phyloP scores from a whole-genome alignment of 192 early-diverging fungal genomes.

The Chytriomyces confervae region DNA sequence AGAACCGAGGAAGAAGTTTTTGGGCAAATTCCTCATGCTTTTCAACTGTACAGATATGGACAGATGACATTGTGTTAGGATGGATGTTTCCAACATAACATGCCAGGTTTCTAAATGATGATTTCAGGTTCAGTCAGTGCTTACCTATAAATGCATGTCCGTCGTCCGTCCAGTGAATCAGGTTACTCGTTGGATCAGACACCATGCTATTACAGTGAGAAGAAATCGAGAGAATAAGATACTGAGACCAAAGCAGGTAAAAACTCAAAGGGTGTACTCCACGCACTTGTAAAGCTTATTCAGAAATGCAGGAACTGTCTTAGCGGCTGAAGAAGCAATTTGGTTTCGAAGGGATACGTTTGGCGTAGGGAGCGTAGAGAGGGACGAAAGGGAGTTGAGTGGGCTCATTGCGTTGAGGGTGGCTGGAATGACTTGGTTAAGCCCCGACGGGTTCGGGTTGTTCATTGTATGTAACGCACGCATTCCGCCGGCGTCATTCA shows the following conservation, averaged over 20 bases:
- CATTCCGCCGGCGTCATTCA: no score
- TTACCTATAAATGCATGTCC: conserved; percentile 84
- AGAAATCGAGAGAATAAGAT: conserved; percentile 6
- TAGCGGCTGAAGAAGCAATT: conserved; percentile 42
- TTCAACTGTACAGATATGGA: conserved; percentile 32
- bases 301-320: conserved; percentile 84
- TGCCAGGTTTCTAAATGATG: not conserved
- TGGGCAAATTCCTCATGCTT: conserved; percentile 62
- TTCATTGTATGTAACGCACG: no score
- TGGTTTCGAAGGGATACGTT: conserved; percentile 6
- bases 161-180: conserved; percentile 89
- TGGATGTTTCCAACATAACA: not conserved
- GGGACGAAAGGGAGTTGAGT: no score
- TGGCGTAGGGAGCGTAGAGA: no score
- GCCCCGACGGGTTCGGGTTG: no score
- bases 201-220: conserved; percentile 77
- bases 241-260: not conserved
- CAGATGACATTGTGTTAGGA: not conserved
- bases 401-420: no score
- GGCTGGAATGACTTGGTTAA: no score
- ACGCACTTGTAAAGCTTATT: conserved; percentile 90
- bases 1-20: conserved; percentile 61
- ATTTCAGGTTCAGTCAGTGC: not conserved
- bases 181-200: conserved; percentile 77
- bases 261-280: not conserved